Evolutionary conservation across 2,329 filamentous ascomycete species (phyloP), one percentile per base, ranked within the genome.

Genomic region (Verticillium klebahnii): DNA sequence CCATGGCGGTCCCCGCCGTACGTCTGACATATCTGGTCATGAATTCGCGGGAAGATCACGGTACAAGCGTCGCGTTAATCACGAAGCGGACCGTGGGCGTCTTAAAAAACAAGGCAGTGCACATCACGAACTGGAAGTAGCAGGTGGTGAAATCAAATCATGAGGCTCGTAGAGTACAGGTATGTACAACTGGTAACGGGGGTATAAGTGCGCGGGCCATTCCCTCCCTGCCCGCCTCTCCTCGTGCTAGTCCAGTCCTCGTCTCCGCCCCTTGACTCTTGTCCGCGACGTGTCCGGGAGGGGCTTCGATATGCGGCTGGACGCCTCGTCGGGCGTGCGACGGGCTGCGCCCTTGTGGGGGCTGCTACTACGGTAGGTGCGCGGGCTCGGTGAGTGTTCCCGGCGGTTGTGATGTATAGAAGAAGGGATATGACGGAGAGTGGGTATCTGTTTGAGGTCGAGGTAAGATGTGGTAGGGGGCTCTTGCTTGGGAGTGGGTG

Each of bases 271-370:
- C 65, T 73, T 78, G 1, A 74, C 72, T 69, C 78, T 77, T 63
- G 73, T 75, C 68, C 79, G 74, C 59, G 68, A 65, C 31, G 72
- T 65, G 64, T 82, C 80, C 61, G 76, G 69, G 62, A 72, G 69
- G 60, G 77, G 69, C 68, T 85, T 85, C 64, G 80, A 80, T 66
- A 85, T 76, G 65, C 78, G 80, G 60, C 79, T 78, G 45, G 76
- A 64, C 61, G 74, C 69, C 69, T 80, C 76, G 57, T 81, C 80
- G 36, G 78, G 80, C 72, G 78, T 80, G 65, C 79, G 77, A 67
- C 79, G 74, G 62, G 75, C 73, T 45, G n/a, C 67, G 65, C 68
- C 65, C 66, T 67, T 62, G 58, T 71, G 68, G 50, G 76, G 72
- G 64, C 73, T 77, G 56, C 64, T 63, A 57, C 75, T 74, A 61